Conservation (phyloP, 2,329 filamentous ascomycete species). For the Sarocladiaceae sp. region DNA sequence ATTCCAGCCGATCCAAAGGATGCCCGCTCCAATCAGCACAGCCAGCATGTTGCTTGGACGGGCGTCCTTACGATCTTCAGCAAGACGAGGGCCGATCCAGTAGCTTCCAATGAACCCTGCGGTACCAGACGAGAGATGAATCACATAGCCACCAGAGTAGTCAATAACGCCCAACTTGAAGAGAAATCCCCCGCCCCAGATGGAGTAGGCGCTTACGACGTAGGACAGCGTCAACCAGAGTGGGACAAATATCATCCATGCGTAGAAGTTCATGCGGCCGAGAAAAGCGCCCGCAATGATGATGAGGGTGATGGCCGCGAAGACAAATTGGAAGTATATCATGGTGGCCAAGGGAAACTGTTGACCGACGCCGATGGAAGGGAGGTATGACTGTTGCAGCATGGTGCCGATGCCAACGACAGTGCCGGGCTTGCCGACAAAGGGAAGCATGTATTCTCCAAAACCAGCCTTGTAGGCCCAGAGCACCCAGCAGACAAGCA, state of each 20-base stretch:
- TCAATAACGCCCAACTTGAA: slow-evolving; percentile 13
- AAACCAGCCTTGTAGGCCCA: slow-evolving; percentile 13
- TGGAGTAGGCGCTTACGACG: slow-evolving; percentile 11
- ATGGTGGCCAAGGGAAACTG: slow-evolving; percentile 13
- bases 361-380: slow-evolving; percentile 11
- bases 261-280: slow-evolving; percentile 13
- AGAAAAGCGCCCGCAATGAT: slow-evolving; percentile 13
- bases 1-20: slow-evolving; percentile 14
- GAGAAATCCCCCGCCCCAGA: slow-evolving; percentile 13
- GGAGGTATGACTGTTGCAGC: slow-evolving; percentile 12
- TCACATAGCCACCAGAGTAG: slow-evolving; percentile 13
- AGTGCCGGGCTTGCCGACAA: slow-evolving; percentile 12
- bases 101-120: slow-evolving; percentile 13
- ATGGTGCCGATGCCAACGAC: slow-evolving; percentile 12
- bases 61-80: slow-evolving; percentile 9
- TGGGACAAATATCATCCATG: slow-evolving; percentile 13
- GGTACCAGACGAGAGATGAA: slow-evolving; percentile 12
- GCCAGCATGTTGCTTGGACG: slow-evolving; percentile 11
- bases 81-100: slow-evolving; percentile 12
- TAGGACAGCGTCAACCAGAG: slow-evolving; percentile 13
- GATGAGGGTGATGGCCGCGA: slow-evolving; percentile 13
- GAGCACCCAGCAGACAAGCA: slow-evolving; percentile 13
- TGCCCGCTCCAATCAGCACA: slow-evolving; percentile 12
- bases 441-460: slow-evolving; percentile 12
- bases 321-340: slow-evolving; percentile 14